Evolutionary conservation across 768 basidiomycete genomes (phyloP), one percentile per base, ranked within the genome.

Genomic region (Favolaschia claudopus): DNA sequence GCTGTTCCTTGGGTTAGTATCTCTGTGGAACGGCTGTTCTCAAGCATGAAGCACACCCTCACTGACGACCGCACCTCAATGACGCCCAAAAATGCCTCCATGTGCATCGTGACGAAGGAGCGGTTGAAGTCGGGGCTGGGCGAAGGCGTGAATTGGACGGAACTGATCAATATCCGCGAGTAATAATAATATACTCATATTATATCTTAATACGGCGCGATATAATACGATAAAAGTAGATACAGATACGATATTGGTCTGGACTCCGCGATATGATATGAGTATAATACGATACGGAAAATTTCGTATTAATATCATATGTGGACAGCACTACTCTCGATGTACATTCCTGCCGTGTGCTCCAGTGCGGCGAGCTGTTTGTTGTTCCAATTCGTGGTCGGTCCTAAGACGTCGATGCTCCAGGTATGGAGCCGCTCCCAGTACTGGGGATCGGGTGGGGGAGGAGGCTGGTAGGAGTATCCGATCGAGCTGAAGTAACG

Each of bases 1-100:
- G 63, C 66, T 17, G 59, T 69, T 28, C 65, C 67, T 1, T 50
- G 63, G 4, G 60, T 66, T 32, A 69, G 65, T 45, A 53, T 66
- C 1, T 55, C 59, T 7, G 58, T 66, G 7, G 60, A 69, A 31
- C 63, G 55, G 9, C 43, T 66, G 2, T 67, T 69, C 37, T 65
- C 58, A 27, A 55, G 52, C 31, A 42, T 44, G 28, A 46, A 58
- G 17, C 58, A 63, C 47, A 65, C 62, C n/a, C 33, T 66, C 3
- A 51, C 53, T 2, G 55, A 66, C 32, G 22, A 37, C 5, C 64
- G 56, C 3, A 53, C 59, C 1, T 68, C 64, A 5, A 60, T 68
- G 62, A 53, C 55, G 10, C 58, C 64, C 1, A 39, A 56, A 45
- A 60, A 51, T 19, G 31, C 49, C 6, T 38, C 37, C 3, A 51